Base-by-base conservation (phyloP, 108 stramenopile species). In the Seminavis robusta region DNA sequence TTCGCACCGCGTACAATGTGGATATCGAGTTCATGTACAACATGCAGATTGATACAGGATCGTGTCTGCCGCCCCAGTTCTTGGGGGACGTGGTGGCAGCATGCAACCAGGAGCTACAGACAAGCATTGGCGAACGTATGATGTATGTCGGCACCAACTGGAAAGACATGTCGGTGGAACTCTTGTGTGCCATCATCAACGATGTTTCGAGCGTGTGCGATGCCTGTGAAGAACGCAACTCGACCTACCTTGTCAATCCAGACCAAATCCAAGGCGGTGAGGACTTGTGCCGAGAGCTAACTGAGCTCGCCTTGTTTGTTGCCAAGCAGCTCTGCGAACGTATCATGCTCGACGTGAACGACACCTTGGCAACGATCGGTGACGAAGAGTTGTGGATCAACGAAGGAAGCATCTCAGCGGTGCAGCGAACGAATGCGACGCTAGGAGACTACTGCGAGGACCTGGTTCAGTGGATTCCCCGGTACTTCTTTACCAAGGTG, bases 371-470 rank as follows among this genome's bases (percentile, higher is more conserved):
- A 15, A 15, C 36, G 21, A 16, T 54, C 13, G 52, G 52, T 16
- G 36, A 34, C 19, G n/a, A n/a, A n/a, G 36, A 17, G 23, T 16
- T 20, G 13, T 54, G 52, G 52, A 33, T 37, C 34, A 11, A 4
- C 27, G 34, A 54, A 5, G 36, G 37, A 54, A 16, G 11, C 16
- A 13, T 15, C 11, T 11, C 29, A 6, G 34, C 36, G 33, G 29
- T 54, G 21, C 33, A 54, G 5, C 7, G 36, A 8, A 54, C 52
- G 33, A 54, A 37, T 54, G 52, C 36, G 17, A 54, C 52, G n/a
- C 36, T 54, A 4, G 16, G 37, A 16, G 52, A 54, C 36, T 54
- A 42, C 37, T 54, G 34, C 37, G 38, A 8, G 11, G 52, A 54
- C 36, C 16, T 54, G 36, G 19, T 37, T 16, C 9, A 16, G 3